Evolutionary conservation across 495 filamentous ascomycete species (phyloP).

Genomic region (Lophiotrema nucula): DNA sequence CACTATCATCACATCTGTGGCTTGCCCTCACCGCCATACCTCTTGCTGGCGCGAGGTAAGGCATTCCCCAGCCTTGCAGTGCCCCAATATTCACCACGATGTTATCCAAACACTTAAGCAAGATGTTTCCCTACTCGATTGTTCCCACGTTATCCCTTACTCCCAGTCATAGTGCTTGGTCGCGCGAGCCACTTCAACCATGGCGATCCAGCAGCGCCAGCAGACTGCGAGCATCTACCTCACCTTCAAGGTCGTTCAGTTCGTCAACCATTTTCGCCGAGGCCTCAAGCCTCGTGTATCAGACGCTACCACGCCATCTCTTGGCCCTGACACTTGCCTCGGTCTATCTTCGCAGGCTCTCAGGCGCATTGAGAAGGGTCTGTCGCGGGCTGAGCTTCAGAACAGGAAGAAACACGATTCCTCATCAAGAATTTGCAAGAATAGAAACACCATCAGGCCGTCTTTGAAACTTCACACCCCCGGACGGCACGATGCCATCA

Average conservation of each 20-base stretch:
- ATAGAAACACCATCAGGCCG: slow-evolving; percentile 8
- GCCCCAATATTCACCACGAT: slow-evolving; percentile 5
- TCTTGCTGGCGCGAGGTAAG: neutral
- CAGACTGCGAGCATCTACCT: slow-evolving; percentile 24
- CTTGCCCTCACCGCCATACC: neutral
- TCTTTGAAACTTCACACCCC: slow-evolving; percentile 19
- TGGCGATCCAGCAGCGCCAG: slow-evolving; percentile 23
- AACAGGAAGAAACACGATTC: slow-evolving; percentile 9
- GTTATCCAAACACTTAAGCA: neutral
- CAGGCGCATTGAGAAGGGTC: slow-evolving; percentile 18
- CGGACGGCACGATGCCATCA: slow-evolving; percentile 10
- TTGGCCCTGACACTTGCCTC: slow-evolving; percentile 24
- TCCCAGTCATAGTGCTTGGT: neutral
- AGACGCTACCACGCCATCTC: neutral
- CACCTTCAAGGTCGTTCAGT: slow-evolving; percentile 31
- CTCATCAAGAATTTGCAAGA: slow-evolving; percentile 20
- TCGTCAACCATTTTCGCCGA: slow-evolving; percentile 34
- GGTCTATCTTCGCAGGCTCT: slow-evolving; percentile 19
- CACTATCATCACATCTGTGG: neutral
- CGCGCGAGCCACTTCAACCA: slow-evolving; percentile 2
- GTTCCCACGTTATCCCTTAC: slow-evolving; percentile 6
- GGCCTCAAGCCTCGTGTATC: slow-evolving; percentile 26
- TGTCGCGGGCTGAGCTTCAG: slow-evolving; percentile 15
- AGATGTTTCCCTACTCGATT: slow-evolving; percentile 4
- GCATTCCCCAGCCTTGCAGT: slow-evolving; percentile 21